Evolutionary conservation across 129 eudicot genomes (phyloP).

Genomic region (Pittosporum tobira): DNA sequence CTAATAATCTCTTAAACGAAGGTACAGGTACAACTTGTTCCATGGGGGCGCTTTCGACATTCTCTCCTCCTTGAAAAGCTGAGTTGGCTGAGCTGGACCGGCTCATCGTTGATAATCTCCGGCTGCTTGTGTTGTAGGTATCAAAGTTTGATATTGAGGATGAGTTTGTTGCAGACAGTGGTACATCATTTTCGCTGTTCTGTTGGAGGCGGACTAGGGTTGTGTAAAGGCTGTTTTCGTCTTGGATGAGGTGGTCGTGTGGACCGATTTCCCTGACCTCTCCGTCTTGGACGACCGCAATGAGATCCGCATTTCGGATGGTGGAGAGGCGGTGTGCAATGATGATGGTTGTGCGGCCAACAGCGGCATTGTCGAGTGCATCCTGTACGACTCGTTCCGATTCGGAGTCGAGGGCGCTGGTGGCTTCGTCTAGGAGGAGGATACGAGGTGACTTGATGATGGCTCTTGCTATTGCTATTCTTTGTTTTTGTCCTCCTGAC

Average conservation of each 20-base stretch:
- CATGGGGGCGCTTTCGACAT: background rate
- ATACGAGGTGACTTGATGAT: slow-evolving; percentile 59
- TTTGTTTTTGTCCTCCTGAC: slow-evolving; percentile 82
- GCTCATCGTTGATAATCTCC: slow-evolving; percentile 27
- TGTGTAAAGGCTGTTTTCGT: slow-evolving; percentile 38
- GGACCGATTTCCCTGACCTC: slow-evolving; percentile 54
- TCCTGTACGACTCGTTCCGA: slow-evolving; percentile 69
- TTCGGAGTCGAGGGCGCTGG: slow-evolving; percentile 74
- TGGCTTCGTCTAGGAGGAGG: slow-evolving; percentile 77
- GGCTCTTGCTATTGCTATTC: slow-evolving; percentile 85
- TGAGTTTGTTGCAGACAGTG: background rate
- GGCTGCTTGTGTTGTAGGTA: slow-evolving; percentile 30
- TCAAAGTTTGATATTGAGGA: slow-evolving; percentile 10
- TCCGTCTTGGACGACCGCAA: slow-evolving; percentile 56
- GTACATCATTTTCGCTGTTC: slow-evolving; percentile 18
- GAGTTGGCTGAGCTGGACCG: slow-evolving; percentile 49
- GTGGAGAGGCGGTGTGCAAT: slow-evolving; percentile 86
- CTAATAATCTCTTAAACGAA: slow-evolving; percentile 48
- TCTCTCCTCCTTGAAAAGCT: slow-evolving; percentile 3
- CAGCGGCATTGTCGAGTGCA: slow-evolving; percentile 58
- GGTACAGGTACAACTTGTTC: slow-evolving; percentile 31
- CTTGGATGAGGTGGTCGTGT: slow-evolving; percentile 44
- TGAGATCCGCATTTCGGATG: slow-evolving; percentile 53
- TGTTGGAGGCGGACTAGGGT: slow-evolving; percentile 54
- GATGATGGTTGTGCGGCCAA: slow-evolving; percentile 66